Base-by-base conservation (phyloP, 108 stramenopile species). In the Epithemia pelagica region DNA sequence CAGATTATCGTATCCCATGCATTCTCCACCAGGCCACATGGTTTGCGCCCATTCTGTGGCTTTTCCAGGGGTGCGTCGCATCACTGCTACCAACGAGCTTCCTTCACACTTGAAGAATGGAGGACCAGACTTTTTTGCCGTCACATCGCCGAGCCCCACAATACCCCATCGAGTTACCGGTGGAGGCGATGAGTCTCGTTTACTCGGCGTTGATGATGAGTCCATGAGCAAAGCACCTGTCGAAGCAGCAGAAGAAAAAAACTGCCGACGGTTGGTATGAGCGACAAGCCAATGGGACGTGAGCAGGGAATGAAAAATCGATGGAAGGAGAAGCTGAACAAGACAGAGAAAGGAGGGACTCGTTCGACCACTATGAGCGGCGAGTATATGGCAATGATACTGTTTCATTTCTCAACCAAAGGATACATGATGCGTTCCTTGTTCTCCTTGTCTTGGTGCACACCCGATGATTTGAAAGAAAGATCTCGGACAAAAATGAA, bases 71-170 rank as follows among this genome's bases (percentile, higher is more conserved):
- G 84, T 80, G 8, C 84, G 74, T 62, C 84, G 52, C 81, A 85
- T 82, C 21, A 82, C 84, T 0, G 84, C 81, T 0, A 74, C 76
- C 28, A 85, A 62, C 53, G 76, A 67, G 30, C 72, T 73, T 30
- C 68, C 69, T 21, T 73, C 15, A 31, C 71, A 75, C 68, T 80
- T 80, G 59, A 65, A 85, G 71, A 85, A 85, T 46, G 84, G 71
- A 23, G 84, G 84, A 46, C 84, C 84, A 26, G 78, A 72, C 62
- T 85, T 85, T 52, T 71, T 68, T 55, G 69, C 64, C n/a, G 61
- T 64, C 18, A 85, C 84, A 67, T 85, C 84, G 23, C 84, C 84
- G 51, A 85, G 68, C 15, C 84, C 84, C 21, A 85, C 71, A 28
- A 85, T 85, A 18, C 79, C 84, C 84, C 84, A 85, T 32, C 64